Conservation (phyloP, 306 rosid genomes). For the Pyrus bretschneideri region DNA sequence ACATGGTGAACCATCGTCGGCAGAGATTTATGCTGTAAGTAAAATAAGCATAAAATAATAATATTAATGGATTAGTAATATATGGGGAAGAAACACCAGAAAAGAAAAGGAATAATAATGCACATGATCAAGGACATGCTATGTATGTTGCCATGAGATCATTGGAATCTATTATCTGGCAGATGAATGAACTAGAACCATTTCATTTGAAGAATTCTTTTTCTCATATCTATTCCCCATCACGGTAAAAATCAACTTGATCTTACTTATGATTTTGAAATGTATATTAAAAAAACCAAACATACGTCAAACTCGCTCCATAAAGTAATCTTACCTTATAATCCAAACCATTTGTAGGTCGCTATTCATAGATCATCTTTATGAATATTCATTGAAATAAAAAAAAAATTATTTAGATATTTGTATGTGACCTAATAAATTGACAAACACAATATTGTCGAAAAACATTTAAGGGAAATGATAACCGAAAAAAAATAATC, state of each 20-base stretch:
- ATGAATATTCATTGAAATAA: too few relatives aligned
- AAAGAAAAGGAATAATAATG: slow-evolving; percentile 5
- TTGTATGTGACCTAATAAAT: too few relatives aligned
- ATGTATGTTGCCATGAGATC: neutral
- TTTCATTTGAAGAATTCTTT: neutral
- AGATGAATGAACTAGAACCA: slow-evolving; percentile 6
- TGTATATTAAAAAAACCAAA: too few relatives aligned
- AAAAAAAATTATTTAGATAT: too few relatives aligned
- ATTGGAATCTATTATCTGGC: slow-evolving; percentile 20
- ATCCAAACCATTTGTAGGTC: too few relatives aligned
- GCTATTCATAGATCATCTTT: too few relatives aligned
- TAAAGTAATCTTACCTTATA: too few relatives aligned
- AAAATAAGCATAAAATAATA: slow-evolving; percentile 10
- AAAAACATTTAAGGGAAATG: too few relatives aligned
- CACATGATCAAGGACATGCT: slow-evolving; percentile 18
- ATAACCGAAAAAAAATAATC: too few relatives aligned
- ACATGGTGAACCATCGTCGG: slow-evolving; percentile 44
- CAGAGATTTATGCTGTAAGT: slow-evolving; percentile 47
- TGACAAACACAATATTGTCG: too few relatives aligned
- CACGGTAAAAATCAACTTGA: neutral
- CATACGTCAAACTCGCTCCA: too few relatives aligned
- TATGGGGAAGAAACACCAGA: neutral
- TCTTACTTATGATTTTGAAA: neutral
- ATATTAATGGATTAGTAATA: neutral
- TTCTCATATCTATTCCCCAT: neutral